Conservation (phyloP, 768 basidiomycete genomes). For the Auricularia cornea region DNA sequence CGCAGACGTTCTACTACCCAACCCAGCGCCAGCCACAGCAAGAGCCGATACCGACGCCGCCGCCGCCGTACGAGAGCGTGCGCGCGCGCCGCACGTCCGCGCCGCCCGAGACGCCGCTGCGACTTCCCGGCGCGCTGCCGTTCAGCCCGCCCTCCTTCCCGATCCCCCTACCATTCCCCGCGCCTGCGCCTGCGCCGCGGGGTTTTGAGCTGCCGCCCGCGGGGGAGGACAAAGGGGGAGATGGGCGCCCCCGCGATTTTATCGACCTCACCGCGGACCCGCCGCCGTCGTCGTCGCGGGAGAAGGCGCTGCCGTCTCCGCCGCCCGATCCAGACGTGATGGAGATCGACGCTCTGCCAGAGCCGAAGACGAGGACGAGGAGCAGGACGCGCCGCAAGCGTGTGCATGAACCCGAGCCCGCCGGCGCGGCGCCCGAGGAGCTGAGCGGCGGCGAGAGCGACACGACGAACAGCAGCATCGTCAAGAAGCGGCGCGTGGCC, state of each 20-base stretch:
- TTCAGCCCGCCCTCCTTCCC: background rate
- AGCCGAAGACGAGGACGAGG: background rate
- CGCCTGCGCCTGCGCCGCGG: background rate
- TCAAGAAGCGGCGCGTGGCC: background rate
- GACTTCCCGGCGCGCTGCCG: background rate
- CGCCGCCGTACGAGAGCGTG: background rate
- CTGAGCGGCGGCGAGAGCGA: background rate
- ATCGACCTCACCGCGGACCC: background rate
- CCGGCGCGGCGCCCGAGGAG: background rate
- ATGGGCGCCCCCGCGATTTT: background rate
- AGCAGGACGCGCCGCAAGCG: background rate
- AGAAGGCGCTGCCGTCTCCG: background rate
- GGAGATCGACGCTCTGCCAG: background rate
- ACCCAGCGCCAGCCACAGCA: background rate
- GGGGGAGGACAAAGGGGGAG: no score
- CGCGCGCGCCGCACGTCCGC: background rate
- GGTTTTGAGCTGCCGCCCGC: no score
- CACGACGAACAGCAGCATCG: background rate
- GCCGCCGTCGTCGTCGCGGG: background rate
- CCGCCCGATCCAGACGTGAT: background rate
- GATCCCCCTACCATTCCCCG: no score
- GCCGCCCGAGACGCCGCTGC: background rate
- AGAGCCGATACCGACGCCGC: background rate
- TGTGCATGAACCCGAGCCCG: background rate
- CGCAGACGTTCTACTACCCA: background rate